A percentile compares a stretch with the other conserved stretches of the same genome.
Evolutionary conservation across 2,329 filamentous ascomycete species (phyloP).

Genomic region (Acephala macrosclerotiorum): DNA sequence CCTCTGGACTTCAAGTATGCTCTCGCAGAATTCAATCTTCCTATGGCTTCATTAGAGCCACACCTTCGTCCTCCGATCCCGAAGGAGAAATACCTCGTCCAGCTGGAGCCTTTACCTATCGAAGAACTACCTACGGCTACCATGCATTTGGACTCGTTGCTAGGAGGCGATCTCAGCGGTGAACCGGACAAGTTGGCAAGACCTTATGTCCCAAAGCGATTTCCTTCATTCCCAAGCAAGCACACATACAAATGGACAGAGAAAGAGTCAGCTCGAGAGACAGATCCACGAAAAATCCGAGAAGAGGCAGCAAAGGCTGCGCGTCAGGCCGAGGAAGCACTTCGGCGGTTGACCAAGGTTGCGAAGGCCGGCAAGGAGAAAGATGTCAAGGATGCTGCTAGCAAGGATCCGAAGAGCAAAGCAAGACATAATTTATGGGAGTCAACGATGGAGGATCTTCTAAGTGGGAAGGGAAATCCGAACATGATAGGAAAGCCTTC

Average conservation of each 20-base stretch:
- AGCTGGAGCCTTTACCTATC: constrained; percentile 44
- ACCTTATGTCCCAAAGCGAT: constrained; percentile 63
- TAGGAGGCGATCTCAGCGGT: constrained; percentile 64
- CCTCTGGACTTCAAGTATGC: constrained; percentile 65
- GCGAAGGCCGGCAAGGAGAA: constrained; percentile 71
- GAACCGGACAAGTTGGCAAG: constrained; percentile 62
- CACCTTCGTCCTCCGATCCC: constrained; percentile 63
- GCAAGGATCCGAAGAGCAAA: constrained; percentile 56
- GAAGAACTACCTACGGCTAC: constrained; percentile 48
- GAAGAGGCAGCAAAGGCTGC: constrained; percentile 66
- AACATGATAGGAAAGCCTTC: constrained; percentile 33
- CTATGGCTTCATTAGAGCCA: constrained; percentile 58
- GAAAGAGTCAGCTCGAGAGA: constrained; percentile 52
- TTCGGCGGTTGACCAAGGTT: constrained; percentile 65
- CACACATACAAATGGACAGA: constrained; percentile 70
- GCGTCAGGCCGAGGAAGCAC: constrained; percentile 67
- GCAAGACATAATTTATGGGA: constrained; percentile 68
- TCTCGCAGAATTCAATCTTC: constrained; percentile 59
- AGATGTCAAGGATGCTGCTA: constrained; percentile 63
- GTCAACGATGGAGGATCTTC: constrained; percentile 62
- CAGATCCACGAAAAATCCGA: constrained; percentile 64
- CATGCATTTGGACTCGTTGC: constrained; percentile 47
- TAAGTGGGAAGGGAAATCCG: constrained; percentile 29
- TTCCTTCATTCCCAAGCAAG: constrained; percentile 69
- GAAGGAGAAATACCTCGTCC: constrained; percentile 44